phyloP scores from a whole-genome alignment of 768 basidiomycete species.

The Rubroboletus pulcherrimus region DNA sequence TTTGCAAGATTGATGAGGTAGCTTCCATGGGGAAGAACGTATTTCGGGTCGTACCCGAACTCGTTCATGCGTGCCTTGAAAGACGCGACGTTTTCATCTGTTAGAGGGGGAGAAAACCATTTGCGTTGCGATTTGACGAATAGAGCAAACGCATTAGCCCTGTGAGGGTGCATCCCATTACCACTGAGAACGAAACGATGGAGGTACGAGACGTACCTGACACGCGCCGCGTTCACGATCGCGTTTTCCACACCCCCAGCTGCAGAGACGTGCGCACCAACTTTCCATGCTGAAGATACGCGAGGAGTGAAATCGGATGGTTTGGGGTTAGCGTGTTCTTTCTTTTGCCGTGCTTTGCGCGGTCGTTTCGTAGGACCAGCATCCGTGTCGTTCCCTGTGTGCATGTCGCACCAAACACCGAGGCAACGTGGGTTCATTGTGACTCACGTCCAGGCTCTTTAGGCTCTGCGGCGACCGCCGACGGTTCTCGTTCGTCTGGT shows the following conservation, averaged over 20 bases:
- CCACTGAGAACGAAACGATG: background rate
- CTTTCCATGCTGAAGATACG: conserved; percentile 49
- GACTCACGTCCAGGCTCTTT: conserved; percentile 11
- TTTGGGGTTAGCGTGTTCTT: conserved; percentile 3
- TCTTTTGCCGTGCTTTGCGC: conserved; percentile 12
- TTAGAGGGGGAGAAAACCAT: conserved; percentile 67
- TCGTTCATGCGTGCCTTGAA: conserved; percentile 62
- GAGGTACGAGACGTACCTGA: conserved; percentile 46
- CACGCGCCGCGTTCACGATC: conserved; percentile 61
- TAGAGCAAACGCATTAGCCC: conserved; percentile 79
- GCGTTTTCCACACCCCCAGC: conserved; percentile 78
- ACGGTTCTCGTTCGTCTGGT: background rate
- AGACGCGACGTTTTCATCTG: conserved; percentile 43
- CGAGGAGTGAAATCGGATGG: conserved; percentile 31
- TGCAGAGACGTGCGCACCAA: conserved; percentile 83
- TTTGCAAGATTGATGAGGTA: conserved; percentile 86
- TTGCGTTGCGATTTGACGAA: conserved; percentile 84
- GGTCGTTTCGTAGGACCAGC: background rate
- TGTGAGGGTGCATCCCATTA: conserved; percentile 21
- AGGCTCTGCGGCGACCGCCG: background rate
- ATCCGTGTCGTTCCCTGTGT: background rate
- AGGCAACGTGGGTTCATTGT: background rate
- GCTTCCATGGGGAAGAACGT: conserved; percentile 79
- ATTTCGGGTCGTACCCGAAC: conserved; percentile 56
- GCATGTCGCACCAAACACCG: background rate